These are phyloP conservation scores for Suhomyces anneliseae DNA, from an alignment of 1,139 yeast species.

Conservation along the genomic window DNA sequence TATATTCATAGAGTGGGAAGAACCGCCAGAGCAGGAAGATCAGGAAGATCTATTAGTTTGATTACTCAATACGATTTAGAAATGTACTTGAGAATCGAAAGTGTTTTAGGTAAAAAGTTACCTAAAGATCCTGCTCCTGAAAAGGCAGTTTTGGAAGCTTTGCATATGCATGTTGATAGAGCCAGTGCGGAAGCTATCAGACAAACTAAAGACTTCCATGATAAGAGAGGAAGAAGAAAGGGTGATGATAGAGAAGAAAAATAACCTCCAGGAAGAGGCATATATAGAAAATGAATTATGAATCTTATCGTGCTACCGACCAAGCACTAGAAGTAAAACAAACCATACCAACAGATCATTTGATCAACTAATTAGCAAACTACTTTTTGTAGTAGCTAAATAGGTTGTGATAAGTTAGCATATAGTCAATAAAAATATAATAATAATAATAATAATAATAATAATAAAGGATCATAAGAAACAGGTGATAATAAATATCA, in stretches of 20 bases:
- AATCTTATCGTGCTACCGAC: not conserved
- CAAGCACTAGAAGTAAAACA: not conserved
- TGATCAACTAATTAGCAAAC: too few species aligned
- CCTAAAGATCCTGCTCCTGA: slow-evolving; percentile 79
- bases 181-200: slow-evolving; percentile 90
- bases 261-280: slow-evolving; percentile 7
- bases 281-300: not conserved
- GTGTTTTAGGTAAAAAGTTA: slow-evolving; percentile 74
- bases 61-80: slow-evolving; percentile 96
- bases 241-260: slow-evolving; percentile 22
- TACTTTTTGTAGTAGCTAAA: too few species aligned
- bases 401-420: not conserved
- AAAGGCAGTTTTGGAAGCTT: slow-evolving; percentile 70
- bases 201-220: slow-evolving; percentile 76
- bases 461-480: not conserved
- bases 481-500: too few species aligned
- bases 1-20: slow-evolving; percentile 97
- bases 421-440: not conserved
- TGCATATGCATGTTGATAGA: slow-evolving; percentile 86
- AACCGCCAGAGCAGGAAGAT: slow-evolving; percentile 96
- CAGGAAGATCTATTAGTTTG: slow-evolving; percentile 88
- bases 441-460: too few species aligned
- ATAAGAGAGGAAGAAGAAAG: slow-evolving; percentile 27
- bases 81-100: slow-evolving; percentile 82
- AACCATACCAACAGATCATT: not conserved